Conservation (phyloP, 208 protist species). For the Acanthamoeba castellanii region DNA sequence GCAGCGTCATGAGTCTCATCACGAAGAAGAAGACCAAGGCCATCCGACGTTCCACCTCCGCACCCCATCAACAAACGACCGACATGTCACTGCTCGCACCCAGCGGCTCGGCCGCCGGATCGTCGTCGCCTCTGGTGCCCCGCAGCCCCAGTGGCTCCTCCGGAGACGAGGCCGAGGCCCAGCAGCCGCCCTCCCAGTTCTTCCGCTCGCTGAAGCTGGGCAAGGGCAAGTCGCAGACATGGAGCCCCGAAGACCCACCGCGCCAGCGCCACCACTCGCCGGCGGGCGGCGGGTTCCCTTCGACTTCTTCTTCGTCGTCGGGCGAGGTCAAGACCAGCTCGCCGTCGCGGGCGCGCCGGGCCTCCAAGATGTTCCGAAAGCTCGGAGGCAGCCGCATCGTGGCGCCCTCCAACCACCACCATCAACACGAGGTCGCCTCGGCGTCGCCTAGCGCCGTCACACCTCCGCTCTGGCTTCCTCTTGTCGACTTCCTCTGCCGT, state of each 20-base stretch:
- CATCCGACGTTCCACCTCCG: neutral
- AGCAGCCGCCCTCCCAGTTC: neutral
- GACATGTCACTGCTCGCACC: no score
- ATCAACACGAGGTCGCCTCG: no score
- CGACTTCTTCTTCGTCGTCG: neutral
- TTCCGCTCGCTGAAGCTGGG: neutral
- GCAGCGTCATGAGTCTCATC: neutral
- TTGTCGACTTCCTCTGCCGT: slow-evolving; percentile 22
- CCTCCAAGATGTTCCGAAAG: slow-evolving; percentile 3
- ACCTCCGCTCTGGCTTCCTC: slow-evolving; percentile 16
- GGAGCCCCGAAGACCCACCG: neutral
- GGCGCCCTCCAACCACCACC: no score
- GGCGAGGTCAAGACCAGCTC: neutral
- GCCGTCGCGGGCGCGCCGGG: neutral
- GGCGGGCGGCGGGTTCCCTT: no score
- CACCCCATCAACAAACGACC: neutral
- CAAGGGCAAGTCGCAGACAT: neutral
- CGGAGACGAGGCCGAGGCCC: neutral
- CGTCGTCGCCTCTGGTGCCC: neutral
- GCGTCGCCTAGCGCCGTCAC: neutral
- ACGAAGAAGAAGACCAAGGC: neutral
- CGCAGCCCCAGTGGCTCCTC: neutral
- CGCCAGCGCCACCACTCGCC: neutral
- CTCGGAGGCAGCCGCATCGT: neutral
- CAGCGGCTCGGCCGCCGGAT: neutral